Base-by-base conservation (phyloP, 2,329 filamentous ascomycete species). In the Colletotrichum limetticola region DNA sequence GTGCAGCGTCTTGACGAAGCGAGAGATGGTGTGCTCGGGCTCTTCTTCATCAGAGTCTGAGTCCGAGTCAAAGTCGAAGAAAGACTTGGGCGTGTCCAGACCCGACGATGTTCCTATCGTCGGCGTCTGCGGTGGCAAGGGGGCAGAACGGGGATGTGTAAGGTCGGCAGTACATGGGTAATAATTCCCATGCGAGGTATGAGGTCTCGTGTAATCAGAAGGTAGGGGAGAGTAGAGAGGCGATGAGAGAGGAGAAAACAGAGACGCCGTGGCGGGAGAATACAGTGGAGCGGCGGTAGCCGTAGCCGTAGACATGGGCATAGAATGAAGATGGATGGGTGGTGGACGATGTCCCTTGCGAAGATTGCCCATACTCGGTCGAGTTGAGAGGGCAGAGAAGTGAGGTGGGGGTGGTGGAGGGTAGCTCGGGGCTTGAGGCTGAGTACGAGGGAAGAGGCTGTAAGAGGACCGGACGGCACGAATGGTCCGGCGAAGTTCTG, bases 61-160 rank as follows among this genome's bases (percentile, higher is more conserved):
- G 55, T 75, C 74, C 16, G 74, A 75, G 59, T 75, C 74, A 26
- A 75, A 75, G 62, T 75, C 69, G 66, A 75, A 75, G 58, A 73
- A 74, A 35, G 72, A 74, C 37, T 74, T 72, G 30, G 62, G 72
- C 35, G 37, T 22, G 30, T 53, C 58, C 12, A 60, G 30, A 14
- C 53, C 53, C 53, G 26, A 24, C 30, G 55, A 49, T 16, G 55
- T 49, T 68, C 32, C n/a, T 22, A 37, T 37, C 6, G 49, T 35
- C 8, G 64, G 64, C 5, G 59, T 67, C 24, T n/a, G 22, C 5
- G 74, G 72, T 4, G 74, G 74, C 1, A 61, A 58, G 2, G 74
- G 74, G 2, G 74, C 72, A 26, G 74, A 75, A 42, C 72, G 74
- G 11, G 74, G 74, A 11, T 75, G 67, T 1, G 68, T 53, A 30